A percentile compares a stretch with the other conserved stretches of the same genome.
These are phyloP conservation scores for Coemansia sp. DNA, from an alignment of 192 early-diverging fungal species.

Conservation along the genomic window DNA sequence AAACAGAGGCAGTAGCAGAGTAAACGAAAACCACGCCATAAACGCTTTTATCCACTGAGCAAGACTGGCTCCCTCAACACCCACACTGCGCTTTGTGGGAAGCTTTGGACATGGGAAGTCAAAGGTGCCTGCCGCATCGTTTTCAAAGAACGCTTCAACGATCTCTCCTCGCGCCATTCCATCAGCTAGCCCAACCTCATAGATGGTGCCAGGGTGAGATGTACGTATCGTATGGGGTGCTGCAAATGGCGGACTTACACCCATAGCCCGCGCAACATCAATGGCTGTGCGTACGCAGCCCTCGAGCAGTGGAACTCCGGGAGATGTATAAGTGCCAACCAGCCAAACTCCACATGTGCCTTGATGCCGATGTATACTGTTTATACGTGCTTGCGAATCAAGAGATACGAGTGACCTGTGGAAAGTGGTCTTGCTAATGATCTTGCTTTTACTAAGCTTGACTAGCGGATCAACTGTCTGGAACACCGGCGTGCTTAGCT, in stretches of 20 bases:
- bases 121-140: constrained; percentile 30
- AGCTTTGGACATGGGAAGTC: constrained; percentile 9
- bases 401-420: constrained; percentile 60
- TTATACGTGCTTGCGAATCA: constrained; percentile 54
- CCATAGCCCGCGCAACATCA: constrained; percentile 55
- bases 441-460: constrained; percentile 31
- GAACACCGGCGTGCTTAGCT: constrained; percentile 41
- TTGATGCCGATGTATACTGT: constrained; percentile 43
- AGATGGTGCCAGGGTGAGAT: not conserved
- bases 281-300: constrained; percentile 60
- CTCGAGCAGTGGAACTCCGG: constrained; percentile 61
- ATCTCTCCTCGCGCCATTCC: constrained; percentile 36
- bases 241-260: constrained; percentile 14
- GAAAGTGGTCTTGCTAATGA: constrained; percentile 51
- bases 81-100: not conserved
- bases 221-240: constrained; percentile 18
- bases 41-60: constrained; percentile 9
- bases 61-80: not conserved
- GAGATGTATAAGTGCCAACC: constrained; percentile 60
- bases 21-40: constrained; percentile 21
- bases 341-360: constrained; percentile 52
- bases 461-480: constrained; percentile 63
- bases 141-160: constrained; percentile 41
- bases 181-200: constrained; percentile 32
- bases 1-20: constrained; percentile 16